Evolutionary conservation across 768 basidiomycete species (phyloP), one percentile per base, ranked within the genome.

Genomic region (Xerocomellus dryophilus): DNA sequence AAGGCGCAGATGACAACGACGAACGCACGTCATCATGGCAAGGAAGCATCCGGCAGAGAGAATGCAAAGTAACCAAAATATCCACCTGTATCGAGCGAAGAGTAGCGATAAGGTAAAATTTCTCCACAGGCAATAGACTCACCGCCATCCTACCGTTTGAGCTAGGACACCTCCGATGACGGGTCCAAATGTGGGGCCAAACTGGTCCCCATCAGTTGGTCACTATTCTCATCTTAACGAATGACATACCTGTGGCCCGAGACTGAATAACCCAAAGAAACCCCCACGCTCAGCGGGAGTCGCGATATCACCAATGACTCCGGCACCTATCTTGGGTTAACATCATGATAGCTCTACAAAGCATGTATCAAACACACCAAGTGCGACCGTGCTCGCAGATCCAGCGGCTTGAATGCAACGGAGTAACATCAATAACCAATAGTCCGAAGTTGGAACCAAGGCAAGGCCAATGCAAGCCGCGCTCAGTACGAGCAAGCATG

Each of bases 401-500:
- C 91, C 90, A 3, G 84, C 78, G 2, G 88, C 84, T 73, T 93
- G 91, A 3, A 93, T 35, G 55, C 86, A 89, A 21, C 92, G 81
- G n/a, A 94, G 76, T 15, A 93, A 60, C 74, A 93, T 78, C 11
- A 93, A 73, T 6, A 90, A 71, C 89, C 88, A 93, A 66, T 88
- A 93, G 4, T 78, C 86, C 5, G 71, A 67, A 0, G 80, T 79
- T 3, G 83, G 82, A 27, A 77, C 73, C 18, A 81, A 64, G 4
- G 82, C 83, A 18, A 84, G 67, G 2, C 80, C 82, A 17, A 92
- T 73, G 62, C 89, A 93, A 2, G 89, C 81, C 8, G 81, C 50
- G 9, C 82, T 72, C 34, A 91, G 76, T 34, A 90, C 76, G 11
- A 81, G 56, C 29, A 93, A 69, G 61, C 88, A 91, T 3, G 69